Conservation (phyloP, 2,329 filamentous ascomycete species). For the Fusarium musae region DNA sequence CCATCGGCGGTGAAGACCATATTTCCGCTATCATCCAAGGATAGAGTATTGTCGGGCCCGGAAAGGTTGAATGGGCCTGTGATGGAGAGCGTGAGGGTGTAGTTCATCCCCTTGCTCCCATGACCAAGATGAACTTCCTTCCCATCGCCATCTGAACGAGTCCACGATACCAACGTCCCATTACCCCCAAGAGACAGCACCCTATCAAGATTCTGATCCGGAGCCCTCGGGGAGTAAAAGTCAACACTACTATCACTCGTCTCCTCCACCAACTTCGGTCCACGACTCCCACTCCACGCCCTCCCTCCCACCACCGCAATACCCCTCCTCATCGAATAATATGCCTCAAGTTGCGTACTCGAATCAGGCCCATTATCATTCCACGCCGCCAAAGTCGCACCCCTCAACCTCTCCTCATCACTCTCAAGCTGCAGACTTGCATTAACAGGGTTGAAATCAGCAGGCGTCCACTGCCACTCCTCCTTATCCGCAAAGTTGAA, state of each 20-base stretch:
- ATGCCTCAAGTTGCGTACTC: slow-evolving; percentile 14
- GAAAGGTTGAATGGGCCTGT: not conserved
- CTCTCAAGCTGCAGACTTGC: not conserved
- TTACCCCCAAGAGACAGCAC: accelerated
- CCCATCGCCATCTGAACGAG: not conserved
- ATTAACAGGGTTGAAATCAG: slow-evolving; percentile 15
- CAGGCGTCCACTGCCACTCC: slow-evolving; percentile 18
- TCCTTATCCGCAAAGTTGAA: slow-evolving; percentile 1
- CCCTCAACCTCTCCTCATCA: not conserved
- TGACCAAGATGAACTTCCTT: not conserved
- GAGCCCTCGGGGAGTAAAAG: slow-evolving; percentile 10
- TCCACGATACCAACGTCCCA: not conserved
- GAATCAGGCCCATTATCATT: slow-evolving; percentile 21
- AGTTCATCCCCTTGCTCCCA: slow-evolving; percentile 22
- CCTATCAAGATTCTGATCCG: slow-evolving; percentile 12
- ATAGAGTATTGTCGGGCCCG: not conserved
- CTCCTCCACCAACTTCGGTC: not conserved
- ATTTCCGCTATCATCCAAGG: not conserved
- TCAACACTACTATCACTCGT: not conserved
- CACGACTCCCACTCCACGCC: slow-evolving; percentile 15
- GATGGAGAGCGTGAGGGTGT: not conserved
- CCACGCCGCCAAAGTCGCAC: slow-evolving; percentile 11
- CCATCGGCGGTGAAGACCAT: not conserved
- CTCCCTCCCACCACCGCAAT: slow-evolving; percentile 18
- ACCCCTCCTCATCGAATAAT: slow-evolving; percentile 24